Evolutionary conservation across 1,284 basidiomycete genomes (phyloP).

Genomic region (Phenoliferia sp.): DNA sequence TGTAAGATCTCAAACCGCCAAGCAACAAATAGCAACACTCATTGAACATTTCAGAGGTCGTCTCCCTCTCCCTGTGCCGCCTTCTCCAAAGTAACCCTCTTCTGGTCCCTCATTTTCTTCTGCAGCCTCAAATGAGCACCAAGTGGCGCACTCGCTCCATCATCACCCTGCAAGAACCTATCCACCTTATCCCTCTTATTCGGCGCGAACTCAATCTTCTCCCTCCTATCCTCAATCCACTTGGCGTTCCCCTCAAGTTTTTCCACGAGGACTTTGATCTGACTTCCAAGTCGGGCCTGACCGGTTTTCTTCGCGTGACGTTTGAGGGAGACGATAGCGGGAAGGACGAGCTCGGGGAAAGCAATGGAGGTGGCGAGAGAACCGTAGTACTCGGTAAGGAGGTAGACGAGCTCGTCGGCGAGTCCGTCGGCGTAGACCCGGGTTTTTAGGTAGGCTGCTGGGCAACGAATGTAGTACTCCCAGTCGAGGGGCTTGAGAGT

Average conservation of each 20-base stretch:
- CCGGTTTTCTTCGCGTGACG: slow-evolving; percentile 57
- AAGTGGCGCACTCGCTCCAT: slow-evolving; percentile 67
- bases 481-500: slow-evolving; percentile 86
- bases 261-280: slow-evolving; percentile 71
- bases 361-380: slow-evolving; percentile 66
- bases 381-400: slow-evolving; percentile 73
- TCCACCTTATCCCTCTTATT: slow-evolving; percentile 62
- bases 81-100: slow-evolving; percentile 47
- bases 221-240: slow-evolving; percentile 68
- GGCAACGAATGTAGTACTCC: slow-evolving; percentile 78
- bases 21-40: no score
- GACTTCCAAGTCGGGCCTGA: slow-evolving; percentile 53
- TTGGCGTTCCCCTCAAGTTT: slow-evolving; percentile 74
- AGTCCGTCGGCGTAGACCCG: slow-evolving; percentile 78
- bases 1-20: no score
- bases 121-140: slow-evolving; percentile 60
- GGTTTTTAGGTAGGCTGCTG: slow-evolving; percentile 83
- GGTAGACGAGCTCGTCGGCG: slow-evolving; percentile 71
- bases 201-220: slow-evolving; percentile 66
- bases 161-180: slow-evolving; percentile 62
- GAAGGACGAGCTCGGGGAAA: slow-evolving; percentile 90
- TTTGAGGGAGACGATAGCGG: slow-evolving; percentile 68
- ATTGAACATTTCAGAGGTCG: neutral
- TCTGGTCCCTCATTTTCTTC: slow-evolving; percentile 72
- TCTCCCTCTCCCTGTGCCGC: slow-evolving; percentile 7